Conservation (phyloP, 2,329 filamentous ascomycete species). For the Hymenoscyphus albidus region DNA sequence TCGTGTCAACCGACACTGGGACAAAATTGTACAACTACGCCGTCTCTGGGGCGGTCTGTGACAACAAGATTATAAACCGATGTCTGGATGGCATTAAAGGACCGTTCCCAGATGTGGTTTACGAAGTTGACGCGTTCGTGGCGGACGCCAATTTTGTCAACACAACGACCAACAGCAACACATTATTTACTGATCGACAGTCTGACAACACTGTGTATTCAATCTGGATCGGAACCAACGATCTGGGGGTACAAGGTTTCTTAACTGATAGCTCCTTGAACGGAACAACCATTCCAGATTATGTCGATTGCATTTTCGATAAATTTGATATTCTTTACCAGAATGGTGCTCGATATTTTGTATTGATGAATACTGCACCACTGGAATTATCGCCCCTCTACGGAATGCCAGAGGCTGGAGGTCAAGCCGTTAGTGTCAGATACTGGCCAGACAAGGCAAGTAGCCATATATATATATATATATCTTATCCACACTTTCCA, state of each 20-base stretch:
- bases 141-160: slow-evolving; percentile 43
- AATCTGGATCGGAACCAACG: slow-evolving; percentile 80
- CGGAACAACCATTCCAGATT: slow-evolving; percentile 59
- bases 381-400: slow-evolving; percentile 67
- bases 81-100: slow-evolving; percentile 47
- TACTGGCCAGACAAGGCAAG: slow-evolving; percentile 42
- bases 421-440: slow-evolving; percentile 37
- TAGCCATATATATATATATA: not conserved
- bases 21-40: slow-evolving; percentile 65
- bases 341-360: slow-evolving; percentile 65
- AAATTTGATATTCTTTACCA: slow-evolving; percentile 61
- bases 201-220: slow-evolving; percentile 64
- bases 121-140: slow-evolving; percentile 55
- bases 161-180: slow-evolving; percentile 31
- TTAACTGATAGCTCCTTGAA: slow-evolving; percentile 57
- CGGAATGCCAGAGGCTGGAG: slow-evolving; percentile 44
- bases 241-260: slow-evolving; percentile 64
- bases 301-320: slow-evolving; percentile 64
- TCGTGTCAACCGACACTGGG: slow-evolving; percentile 56
- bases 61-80: slow-evolving; percentile 61
- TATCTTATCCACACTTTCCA: not conserved
- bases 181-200: slow-evolving; percentile 44
- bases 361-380: slow-evolving; percentile 66
- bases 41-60: slow-evolving; percentile 68
- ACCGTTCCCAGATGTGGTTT: slow-evolving; percentile 59